Percentiles rank a stretch among this genome's conserved stretches.
phyloP scores from a whole-genome alignment of 2,329 filamentous ascomycete genomes.

The Phaeomoniella chlamydospora region DNA sequence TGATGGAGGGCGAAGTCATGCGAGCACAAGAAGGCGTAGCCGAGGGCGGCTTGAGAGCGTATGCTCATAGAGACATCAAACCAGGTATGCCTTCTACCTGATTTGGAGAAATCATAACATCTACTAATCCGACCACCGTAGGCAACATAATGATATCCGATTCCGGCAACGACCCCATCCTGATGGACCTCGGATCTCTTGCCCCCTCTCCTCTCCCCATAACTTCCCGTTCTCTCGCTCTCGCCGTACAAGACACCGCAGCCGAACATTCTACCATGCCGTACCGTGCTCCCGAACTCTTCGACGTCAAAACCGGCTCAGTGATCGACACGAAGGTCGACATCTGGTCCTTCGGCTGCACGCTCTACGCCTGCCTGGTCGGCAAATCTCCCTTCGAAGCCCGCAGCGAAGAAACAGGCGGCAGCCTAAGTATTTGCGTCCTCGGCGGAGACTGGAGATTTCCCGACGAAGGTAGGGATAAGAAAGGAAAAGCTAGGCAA shows the following conservation, averaged over 20 bases:
- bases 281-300: slow-evolving; percentile 92
- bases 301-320: slow-evolving; percentile 88
- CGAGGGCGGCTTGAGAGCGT: slow-evolving; percentile 59
- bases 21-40: slow-evolving; percentile 52
- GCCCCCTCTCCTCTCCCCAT: slow-evolving; percentile 77
- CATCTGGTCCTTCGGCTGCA: slow-evolving; percentile 95
- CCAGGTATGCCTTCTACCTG: slow-evolving; percentile 48
- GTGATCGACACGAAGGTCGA: slow-evolving; percentile 93
- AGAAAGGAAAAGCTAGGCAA: slow-evolving; percentile 40
- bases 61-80: slow-evolving; percentile 94
- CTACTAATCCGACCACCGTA: slow-evolving; percentile 11
- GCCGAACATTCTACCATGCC: slow-evolving; percentile 98
- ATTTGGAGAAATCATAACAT: too few relatives aligned
- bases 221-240: slow-evolving; percentile 75
- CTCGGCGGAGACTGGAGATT: slow-evolving; percentile 93
- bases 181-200: slow-evolving; percentile 94
- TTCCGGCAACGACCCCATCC: slow-evolving; percentile 70
- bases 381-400: slow-evolving; percentile 96
- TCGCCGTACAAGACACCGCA: slow-evolving; percentile 85
- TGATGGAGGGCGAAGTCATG: slow-evolving; percentile 68
- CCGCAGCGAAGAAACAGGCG: slow-evolving; percentile 88
- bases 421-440: slow-evolving; percentile 82
- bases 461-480: slow-evolving; percentile 64
- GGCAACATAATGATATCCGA: slow-evolving; percentile 98
- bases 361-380: slow-evolving; percentile 90